Evolutionary conservation across 352 stramenopile species (phyloP), one percentile per base, ranked within the genome.

Genomic region (Phytophthora vignae): DNA sequence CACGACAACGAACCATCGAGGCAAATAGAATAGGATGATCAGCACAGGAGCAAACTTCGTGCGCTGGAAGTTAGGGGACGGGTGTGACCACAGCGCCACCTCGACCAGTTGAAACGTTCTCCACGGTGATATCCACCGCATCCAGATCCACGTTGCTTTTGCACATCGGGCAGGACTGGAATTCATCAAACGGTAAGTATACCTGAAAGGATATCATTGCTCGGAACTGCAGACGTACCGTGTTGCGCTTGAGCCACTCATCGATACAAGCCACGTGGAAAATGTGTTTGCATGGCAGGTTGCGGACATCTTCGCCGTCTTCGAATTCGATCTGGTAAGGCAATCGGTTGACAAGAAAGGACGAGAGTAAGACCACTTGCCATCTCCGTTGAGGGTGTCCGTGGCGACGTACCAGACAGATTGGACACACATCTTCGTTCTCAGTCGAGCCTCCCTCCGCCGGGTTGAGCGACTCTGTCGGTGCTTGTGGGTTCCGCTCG

Each of bases 251-350:
- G 55, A 98, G 82, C 93, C 93, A 98, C 60, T 96, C 78, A 64
- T 94, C 90, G 56, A 98, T 91, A 72, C 93, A 98, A 3, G 90
- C 75, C 0, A 93, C 84, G 74, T 98, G 91, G 74, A 97, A 97
- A 57, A 97, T 82, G 69, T 98, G 93, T 38, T 86, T 85, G 75
- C 93, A 98, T 2, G 82, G 79, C 48, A 98, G 55, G 25, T 91
- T 91, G 33, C 85, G 84, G 42, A 93, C 78, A 22, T 93, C 85
- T 60, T 93, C 85, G 36, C 85, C 81, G 50, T 92, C 79, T 59
- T 93, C 85, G 58, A 93, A 93, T 29, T 92, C 85, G 29, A 93
- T 87, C 85, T 93, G 42, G 38, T 17, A 17, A 57, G 4, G 38
- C 38, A 44, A 59, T 8, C 17, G 38, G 9, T 44, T 17, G 9